Evolutionary conservation across 2,329 filamentous ascomycete genomes (phyloP).

Genomic region (Ophiostoma sp.): DNA sequence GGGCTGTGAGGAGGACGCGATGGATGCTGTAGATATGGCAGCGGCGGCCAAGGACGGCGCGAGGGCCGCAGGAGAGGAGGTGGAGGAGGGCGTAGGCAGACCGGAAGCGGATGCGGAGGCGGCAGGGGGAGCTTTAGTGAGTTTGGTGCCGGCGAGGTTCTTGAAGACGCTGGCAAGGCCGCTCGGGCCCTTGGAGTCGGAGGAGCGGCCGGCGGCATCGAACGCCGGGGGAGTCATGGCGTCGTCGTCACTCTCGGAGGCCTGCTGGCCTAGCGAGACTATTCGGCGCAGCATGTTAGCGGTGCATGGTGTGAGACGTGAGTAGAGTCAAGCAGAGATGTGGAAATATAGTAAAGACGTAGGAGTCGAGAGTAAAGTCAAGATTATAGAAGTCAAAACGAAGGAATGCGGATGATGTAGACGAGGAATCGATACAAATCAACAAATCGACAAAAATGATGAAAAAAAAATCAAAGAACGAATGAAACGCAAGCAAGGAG

Average conservation of each 20-base stretch:
- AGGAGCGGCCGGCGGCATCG: constrained; percentile 47
- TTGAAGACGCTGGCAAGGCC: constrained; percentile 60
- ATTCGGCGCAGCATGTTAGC: constrained; percentile 41
- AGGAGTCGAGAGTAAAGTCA: not conserved
- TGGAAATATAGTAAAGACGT: not conserved
- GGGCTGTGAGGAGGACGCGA: constrained; percentile 39
- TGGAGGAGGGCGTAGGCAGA: not conserved
- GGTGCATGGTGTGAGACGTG: not conserved
- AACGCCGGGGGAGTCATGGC: constrained; percentile 57
- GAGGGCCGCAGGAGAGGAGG: constrained; percentile 14
- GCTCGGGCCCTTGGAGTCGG: constrained; percentile 50
- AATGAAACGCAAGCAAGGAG: not conserved
- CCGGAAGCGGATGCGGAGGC: not conserved
- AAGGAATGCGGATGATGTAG: not conserved
- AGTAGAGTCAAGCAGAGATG: not conserved
- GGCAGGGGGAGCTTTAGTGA: constrained; percentile 41
- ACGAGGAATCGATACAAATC: not conserved
- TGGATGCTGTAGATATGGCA: constrained; percentile 36
- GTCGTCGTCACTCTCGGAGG: constrained; percentile 41
- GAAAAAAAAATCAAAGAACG: not conserved
- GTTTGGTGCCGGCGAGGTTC: constrained; percentile 52
- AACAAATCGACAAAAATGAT: not conserved
- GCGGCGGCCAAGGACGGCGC: constrained; percentile 29
- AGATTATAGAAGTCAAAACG: not conserved
- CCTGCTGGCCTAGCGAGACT: constrained; percentile 42